These are phyloP conservation scores for Penicillium goetzii DNA, from an alignment of 495 filamentous ascomycete genomes.

Conservation along the genomic window DNA sequence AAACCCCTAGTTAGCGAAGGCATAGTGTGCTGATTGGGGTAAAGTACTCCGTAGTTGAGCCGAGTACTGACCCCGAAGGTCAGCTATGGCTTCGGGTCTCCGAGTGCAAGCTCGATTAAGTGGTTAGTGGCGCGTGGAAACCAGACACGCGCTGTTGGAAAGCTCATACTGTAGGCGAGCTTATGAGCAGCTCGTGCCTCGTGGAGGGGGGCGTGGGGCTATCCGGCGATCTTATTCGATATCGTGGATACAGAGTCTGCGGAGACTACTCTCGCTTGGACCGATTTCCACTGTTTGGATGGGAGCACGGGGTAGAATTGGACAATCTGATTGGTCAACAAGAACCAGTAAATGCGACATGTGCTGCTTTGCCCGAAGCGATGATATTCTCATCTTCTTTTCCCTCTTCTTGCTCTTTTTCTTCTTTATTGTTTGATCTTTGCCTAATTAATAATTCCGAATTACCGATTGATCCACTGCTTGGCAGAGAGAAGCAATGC, in stretches of 20 bases:
- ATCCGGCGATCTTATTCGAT: neutral
- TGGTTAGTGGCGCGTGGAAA: neutral
- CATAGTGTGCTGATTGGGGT: neutral
- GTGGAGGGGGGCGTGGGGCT: neutral
- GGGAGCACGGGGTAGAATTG: neutral
- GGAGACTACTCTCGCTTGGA: neutral
- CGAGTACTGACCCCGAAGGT: no score
- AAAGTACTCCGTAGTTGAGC: neutral
- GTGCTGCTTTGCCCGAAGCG: neutral
- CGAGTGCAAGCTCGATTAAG: neutral
- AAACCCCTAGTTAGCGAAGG: neutral
- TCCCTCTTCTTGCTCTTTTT: neutral
- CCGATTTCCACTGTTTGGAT: neutral
- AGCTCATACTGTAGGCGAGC: neutral
- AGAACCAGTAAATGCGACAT: neutral
- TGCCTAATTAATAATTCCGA: neutral
- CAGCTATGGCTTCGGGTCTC: no score
- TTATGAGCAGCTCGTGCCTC: neutral
- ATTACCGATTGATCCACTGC: neutral
- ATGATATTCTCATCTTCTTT: neutral
- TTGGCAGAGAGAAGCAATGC: constrained; percentile 7
- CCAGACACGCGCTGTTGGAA: neutral
- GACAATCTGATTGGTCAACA: neutral
- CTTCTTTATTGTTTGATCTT: no score
- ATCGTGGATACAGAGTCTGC: neutral